phyloP scores from a whole-genome alignment of 2,329 filamentous ascomycete genomes.

The Helotiales sp. region DNA sequence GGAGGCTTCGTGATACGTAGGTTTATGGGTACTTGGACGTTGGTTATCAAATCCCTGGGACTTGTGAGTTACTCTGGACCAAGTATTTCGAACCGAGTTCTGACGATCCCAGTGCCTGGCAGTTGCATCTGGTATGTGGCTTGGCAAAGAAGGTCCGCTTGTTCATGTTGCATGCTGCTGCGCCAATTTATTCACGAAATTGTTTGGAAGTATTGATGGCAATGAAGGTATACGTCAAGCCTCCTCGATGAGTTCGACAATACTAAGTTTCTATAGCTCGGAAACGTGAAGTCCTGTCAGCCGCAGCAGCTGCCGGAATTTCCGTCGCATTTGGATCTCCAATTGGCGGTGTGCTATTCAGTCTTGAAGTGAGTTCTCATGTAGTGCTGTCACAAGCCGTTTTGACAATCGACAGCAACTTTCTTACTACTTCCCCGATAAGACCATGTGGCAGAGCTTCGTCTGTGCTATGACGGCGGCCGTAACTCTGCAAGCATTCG shows the following conservation, averaged over 20 bases:
- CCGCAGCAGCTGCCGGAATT: conserved; percentile 73
- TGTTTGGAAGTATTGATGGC: conserved; percentile 77
- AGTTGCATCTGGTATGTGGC: conserved; percentile 92
- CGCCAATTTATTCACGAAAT: conserved; percentile 90
- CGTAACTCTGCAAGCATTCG: conserved; percentile 87
- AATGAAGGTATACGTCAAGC: conserved; percentile 73
- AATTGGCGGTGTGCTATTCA: conserved; percentile 93
- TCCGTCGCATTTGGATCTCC: conserved; percentile 67
- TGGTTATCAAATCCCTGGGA: conserved; percentile 87
- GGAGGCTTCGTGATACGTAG: conserved; percentile 90
- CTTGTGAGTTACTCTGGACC: conserved; percentile 60
- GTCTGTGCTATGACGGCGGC: conserved; percentile 99
- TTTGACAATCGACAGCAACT: conserved; percentile 66
- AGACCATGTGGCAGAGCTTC: conserved; percentile 99
- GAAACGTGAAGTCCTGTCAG: conserved; percentile 90
- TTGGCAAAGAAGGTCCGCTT: conserved; percentile 93
- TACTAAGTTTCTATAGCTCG: conserved; percentile 62
- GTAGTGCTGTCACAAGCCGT: not conserved
- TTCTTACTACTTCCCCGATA: conserved; percentile 97
- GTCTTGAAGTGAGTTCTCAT: conserved; percentile 69
- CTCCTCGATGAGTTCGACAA: conserved; percentile 21
- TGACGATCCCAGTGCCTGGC: conserved; percentile 71
- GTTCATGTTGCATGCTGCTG: conserved; percentile 98
- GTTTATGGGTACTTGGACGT: conserved; percentile 87
- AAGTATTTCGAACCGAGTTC: conserved; percentile 12